phyloP scores from a whole-genome alignment of 2,329 filamentous ascomycete species.

The Diaporthe velutina region DNA sequence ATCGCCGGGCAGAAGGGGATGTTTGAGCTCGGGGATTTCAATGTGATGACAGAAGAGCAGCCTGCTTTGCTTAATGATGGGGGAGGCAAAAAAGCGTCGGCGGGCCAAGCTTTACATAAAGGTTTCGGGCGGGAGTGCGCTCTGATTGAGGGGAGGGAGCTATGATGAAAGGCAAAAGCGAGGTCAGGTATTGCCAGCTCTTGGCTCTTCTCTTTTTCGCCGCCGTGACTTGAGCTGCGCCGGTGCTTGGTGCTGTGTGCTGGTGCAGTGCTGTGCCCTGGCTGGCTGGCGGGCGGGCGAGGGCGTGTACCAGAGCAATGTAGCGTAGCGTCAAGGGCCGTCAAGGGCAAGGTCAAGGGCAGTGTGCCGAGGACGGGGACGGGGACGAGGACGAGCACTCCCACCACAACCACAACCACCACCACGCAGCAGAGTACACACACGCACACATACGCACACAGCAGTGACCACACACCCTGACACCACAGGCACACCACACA shows the following conservation, averaged over 20 bases:
- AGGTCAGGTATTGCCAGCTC: slow-evolving; percentile 23
- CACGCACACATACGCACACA: neutral
- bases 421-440: neutral
- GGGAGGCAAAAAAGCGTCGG: neutral
- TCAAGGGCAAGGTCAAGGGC: slow-evolving; percentile 23
- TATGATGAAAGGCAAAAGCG: slow-evolving; percentile 36
- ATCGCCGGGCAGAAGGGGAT: neutral
- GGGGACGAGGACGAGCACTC: neutral
- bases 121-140: slow-evolving; percentile 20
- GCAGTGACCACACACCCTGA: neutral
- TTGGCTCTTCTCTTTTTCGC: slow-evolving; percentile 17
- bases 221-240: slow-evolving; percentile 3
- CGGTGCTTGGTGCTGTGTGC: neutral
- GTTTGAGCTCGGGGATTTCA: neutral
- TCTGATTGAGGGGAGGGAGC: slow-evolving; percentile 20
- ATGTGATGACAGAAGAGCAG: slow-evolving; percentile 15
- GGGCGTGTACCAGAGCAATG: slow-evolving; percentile 12
- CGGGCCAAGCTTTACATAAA: slow-evolving; percentile 37
- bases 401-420: neutral
- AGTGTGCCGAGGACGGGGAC: slow-evolving; percentile 12
- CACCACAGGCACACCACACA: neutral
- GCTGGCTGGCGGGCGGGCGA: slow-evolving; percentile 16
- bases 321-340: slow-evolving; percentile 18
- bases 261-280: slow-evolving; percentile 8
- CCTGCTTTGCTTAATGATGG: slow-evolving; percentile 14